Evolutionary conservation across 2,329 filamentous ascomycete species (phyloP).

Genomic region (Pseudonectria foliicola): DNA sequence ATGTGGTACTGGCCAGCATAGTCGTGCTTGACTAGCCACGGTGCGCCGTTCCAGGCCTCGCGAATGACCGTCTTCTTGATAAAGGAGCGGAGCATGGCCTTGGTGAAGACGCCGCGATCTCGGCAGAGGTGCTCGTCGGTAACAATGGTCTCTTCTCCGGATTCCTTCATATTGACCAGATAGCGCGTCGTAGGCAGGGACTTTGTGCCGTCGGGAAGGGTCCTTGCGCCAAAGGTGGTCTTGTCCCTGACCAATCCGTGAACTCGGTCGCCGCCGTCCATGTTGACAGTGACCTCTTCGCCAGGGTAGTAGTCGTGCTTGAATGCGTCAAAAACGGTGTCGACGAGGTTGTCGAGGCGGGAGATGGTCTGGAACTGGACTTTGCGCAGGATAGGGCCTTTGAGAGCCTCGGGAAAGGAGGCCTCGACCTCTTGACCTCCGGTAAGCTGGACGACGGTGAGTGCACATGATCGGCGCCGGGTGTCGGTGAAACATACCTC

Average conservation of each 20-base stretch:
- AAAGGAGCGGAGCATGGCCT: constrained; percentile 86
- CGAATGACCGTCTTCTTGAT: constrained; percentile 90
- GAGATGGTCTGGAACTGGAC: constrained; percentile 88
- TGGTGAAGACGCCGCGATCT: constrained; percentile 88
- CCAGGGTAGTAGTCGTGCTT: constrained; percentile 87
- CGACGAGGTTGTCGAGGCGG: constrained; percentile 75
- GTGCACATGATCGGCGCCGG: constrained; percentile 1
- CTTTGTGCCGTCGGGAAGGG: constrained; percentile 60
- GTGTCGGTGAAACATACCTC: constrained; percentile 55
- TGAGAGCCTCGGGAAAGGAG: constrained; percentile 83
- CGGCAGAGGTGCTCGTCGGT: constrained; percentile 77
- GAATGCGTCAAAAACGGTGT: constrained; percentile 68
- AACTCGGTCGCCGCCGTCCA: constrained; percentile 60
- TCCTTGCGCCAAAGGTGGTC: constrained; percentile 58
- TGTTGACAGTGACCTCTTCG: constrained; percentile 69
- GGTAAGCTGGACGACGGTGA: constrained; percentile 46
- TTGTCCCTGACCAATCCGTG: constrained; percentile 80
- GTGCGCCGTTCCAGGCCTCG: constrained; percentile 91
- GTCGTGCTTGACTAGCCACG: constrained; percentile 87
- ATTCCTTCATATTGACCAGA: constrained; percentile 66
- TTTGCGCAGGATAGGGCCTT: constrained; percentile 80
- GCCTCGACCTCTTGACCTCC: constrained; percentile 86
- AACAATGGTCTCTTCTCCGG: constrained; percentile 67
- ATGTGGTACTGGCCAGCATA: constrained; percentile 81
- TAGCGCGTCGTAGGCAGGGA: constrained; percentile 71